Evolutionary conservation across 495 filamentous ascomycete species (phyloP), one percentile per base, ranked within the genome.

Genomic region (Hypoxylon fragiforme): DNA sequence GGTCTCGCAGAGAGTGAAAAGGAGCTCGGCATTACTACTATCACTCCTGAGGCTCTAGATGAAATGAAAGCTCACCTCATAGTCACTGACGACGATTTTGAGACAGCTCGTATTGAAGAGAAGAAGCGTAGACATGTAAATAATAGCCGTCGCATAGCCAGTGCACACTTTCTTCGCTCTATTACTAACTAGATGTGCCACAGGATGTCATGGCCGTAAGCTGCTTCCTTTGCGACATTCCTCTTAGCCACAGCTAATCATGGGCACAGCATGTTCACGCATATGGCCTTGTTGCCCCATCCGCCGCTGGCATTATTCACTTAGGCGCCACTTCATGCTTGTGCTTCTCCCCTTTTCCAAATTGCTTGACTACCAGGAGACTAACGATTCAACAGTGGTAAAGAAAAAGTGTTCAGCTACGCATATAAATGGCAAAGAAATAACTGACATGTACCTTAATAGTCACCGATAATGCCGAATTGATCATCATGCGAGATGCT

Each of bases 1-100:
- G 87, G 81, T 78, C 84, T 95, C 9, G 90, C 90, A n/a, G 85
- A 91, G 76, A 79, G 82, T 19, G 83, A 95, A 72, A 85, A 86
- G 70, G 85, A 89, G 63, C 70, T 88, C 1, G 84, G 84, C 3
- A 64, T 81, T 19, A 69, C 78, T 14, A 70, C 77, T 14, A 89
- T 92, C 36, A 76, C 84, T 34, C 75, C 85, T 28, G 83, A 91
- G 50, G 89, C 88, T 16, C 74, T 94, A 44, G 69, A 76, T 40
- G 82, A 92, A 74, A 90, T 95, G 87, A 81, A 78, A 62, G 77
- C 77, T 9, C 81, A 95, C 55, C 70, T 87, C 40, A 75, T 69
- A 11, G 83, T 97, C 30, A 83, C 85, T 22, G 92, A 96, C 59
- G 80, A 85, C 26, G 90, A 89, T 57, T 96, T 97, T 65, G 71